Conservation (phyloP, 2,329 filamentous ascomycete species). For the Myrmaecium sp. region DNA sequence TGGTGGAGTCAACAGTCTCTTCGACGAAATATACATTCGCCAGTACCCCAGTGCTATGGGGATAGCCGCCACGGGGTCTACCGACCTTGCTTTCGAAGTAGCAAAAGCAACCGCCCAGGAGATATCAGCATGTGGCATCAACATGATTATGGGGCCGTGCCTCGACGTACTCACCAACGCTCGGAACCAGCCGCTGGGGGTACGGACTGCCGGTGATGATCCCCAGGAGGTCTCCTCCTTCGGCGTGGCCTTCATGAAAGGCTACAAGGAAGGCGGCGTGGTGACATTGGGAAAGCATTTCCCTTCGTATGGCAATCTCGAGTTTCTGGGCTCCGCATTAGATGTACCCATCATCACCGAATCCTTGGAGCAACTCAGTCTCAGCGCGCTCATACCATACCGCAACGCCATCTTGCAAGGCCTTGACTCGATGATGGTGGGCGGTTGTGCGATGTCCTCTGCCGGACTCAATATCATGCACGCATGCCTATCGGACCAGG, state of each 20-base stretch:
- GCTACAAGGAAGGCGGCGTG: conserved; percentile 79
- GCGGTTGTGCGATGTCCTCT: conserved; percentile 83
- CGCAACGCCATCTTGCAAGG: conserved; percentile 76
- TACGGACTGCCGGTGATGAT: conserved; percentile 79
- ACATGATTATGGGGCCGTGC: conserved; percentile 86
- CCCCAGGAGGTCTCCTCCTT: conserved; percentile 90
- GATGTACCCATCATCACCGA: conserved; percentile 95
- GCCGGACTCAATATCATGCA: conserved; percentile 89
- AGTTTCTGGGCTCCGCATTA: conserved; percentile 77
- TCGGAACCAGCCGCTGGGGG: conserved; percentile 75
- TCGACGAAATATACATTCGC: conserved; percentile 87
- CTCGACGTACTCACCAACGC: conserved; percentile 89
- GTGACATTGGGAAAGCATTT: conserved; percentile 92
- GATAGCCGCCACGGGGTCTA: conserved; percentile 76
- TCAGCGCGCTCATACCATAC: conserved; percentile 86
- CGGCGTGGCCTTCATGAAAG: conserved; percentile 77
- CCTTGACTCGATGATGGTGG: conserved; percentile 88
- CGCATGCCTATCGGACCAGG: conserved; percentile 80
- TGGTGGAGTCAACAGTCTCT: conserved; percentile 91
- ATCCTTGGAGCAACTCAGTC: conserved; percentile 75
- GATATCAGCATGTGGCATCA: conserved; percentile 81
- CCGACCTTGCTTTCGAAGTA: conserved; percentile 71
- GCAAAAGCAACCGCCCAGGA: conserved; percentile 89
- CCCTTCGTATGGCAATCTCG: conserved; percentile 85
- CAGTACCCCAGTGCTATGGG: conserved; percentile 98